Evolutionary conservation across 192 early-diverging fungal species (phyloP), one percentile per base, ranked within the genome.

Genomic region (Podila epicladia): DNA sequence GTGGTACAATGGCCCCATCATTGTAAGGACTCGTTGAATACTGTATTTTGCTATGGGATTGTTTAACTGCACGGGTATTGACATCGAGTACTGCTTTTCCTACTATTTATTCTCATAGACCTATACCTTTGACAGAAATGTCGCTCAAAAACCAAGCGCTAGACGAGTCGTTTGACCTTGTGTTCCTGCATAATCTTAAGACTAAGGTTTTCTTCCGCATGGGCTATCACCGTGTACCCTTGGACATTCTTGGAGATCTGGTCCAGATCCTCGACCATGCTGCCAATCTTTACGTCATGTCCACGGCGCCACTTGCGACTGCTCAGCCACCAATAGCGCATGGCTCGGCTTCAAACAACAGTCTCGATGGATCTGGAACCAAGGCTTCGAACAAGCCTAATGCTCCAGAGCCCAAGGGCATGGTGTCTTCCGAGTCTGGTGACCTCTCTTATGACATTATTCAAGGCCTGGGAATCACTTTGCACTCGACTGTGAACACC

Each of bases 111-210:
- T 58, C 26, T n/a, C 3, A 35, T 68, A 80, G 77, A 22, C 77
- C 77, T 9, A 72, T 80, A 35, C 41, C 71, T 4, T 45, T 80
- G 7, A 51, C 59, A 2, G 77, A 80, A 5, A 72, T 91, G 69
- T 84, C 89, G 0, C 67, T 88, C 11, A 94, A 94, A 62, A 86
- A 91, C 13, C 80, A 92, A 9, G 83, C 91, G 35, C 75, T 83
- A 17, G 92, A 94, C 51, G 94, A 95, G 63, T 83, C 86, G 1
- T 95, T 94, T 74, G 93, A 95, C 72, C 87, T 95, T 33, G 89
- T 87, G 13, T 85, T 92, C 32, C 82, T 95, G 38, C 85, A 83
- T 35, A 85, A 83, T 33, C 73, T 95, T 35, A 87, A 94, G 65
- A 84, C 68, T 13, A 90, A 95, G 60, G 86, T 94, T 19, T 78